phyloP scores from a whole-genome alignment of 805 yeast genomes.

The Hanseniaspora singularis region DNA sequence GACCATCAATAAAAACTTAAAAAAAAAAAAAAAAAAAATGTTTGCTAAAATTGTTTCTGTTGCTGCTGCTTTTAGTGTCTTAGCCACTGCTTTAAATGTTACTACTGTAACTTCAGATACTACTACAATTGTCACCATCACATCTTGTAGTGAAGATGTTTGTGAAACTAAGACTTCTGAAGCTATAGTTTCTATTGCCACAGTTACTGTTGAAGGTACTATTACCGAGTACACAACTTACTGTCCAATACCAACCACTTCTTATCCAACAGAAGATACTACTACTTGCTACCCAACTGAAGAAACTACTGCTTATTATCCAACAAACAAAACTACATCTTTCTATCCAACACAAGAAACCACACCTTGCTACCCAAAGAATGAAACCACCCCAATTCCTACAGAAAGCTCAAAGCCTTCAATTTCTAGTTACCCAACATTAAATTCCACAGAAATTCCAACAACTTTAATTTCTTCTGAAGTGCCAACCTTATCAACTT shows the following conservation, averaged over 20 bases:
- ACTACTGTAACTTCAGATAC: constrained; percentile 22
- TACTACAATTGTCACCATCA: constrained; percentile 30
- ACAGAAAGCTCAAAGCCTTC: no score
- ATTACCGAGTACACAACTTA: constrained; percentile 31
- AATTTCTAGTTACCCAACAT: no score
- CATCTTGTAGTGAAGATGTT: constrained; percentile 27
- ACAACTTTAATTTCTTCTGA: no score
- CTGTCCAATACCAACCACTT: constrained; percentile 27
- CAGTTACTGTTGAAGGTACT: constrained; percentile 28
- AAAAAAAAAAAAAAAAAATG: constrained; percentile 23
- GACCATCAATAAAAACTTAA: not conserved
- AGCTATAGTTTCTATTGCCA: constrained; percentile 29
- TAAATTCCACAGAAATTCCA: no score
- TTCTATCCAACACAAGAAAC: no score
- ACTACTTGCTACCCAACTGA: not conserved
- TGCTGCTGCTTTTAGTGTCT: constrained; percentile 22
- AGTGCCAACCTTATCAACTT: no score
- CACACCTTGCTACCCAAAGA: no score
- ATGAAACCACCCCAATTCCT: no score
- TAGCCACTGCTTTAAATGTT: constrained; percentile 21
- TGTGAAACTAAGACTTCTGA: constrained; percentile 28
- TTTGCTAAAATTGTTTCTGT: constrained; percentile 33
- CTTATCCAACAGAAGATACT: constrained; percentile 29
- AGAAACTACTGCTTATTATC: constrained; percentile 13
- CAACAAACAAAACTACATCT: no score